These are phyloP conservation scores for Calonectria pauciramosa DNA, from an alignment of 2,329 filamentous ascomycete genomes.

Conservation along the genomic window DNA sequence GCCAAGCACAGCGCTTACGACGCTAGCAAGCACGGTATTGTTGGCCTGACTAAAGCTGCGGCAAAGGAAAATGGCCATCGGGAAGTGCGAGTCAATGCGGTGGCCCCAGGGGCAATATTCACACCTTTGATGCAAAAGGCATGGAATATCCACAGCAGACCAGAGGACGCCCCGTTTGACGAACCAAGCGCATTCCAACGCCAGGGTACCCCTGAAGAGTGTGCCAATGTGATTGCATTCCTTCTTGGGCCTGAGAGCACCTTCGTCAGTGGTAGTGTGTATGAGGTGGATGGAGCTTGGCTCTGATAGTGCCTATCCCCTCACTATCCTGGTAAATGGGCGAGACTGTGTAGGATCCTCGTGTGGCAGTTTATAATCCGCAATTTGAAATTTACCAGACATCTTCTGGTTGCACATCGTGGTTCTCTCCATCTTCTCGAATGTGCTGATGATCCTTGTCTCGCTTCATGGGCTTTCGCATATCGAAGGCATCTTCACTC, in stretches of 20 bases:
- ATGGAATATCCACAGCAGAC: slow-evolving; percentile 51
- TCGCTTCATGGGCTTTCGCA: slow-evolving; percentile 90
- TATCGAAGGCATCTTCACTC: slow-evolving; percentile 93
- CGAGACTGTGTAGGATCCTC: slow-evolving; percentile 59
- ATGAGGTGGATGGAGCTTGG: slow-evolving; percentile 62
- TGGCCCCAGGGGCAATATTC: slow-evolving; percentile 63
- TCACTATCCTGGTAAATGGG: not conserved
- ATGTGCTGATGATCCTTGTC: slow-evolving; percentile 84
- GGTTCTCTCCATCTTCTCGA: slow-evolving; percentile 83
- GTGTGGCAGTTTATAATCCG: slow-evolving; percentile 11
- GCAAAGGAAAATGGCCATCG: slow-evolving; percentile 57
- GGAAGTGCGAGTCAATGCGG: slow-evolving; percentile 61
- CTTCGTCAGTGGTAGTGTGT: slow-evolving; percentile 55
- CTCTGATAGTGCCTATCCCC: slow-evolving; percentile 36
- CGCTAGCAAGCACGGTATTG: slow-evolving; percentile 55
- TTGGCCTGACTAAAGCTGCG: slow-evolving; percentile 53
- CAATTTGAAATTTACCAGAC: slow-evolving; percentile 74
- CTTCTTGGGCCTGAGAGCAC: slow-evolving; percentile 53
- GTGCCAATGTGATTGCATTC: slow-evolving; percentile 52
- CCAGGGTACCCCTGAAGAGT: slow-evolving; percentile 57
- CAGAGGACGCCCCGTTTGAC: slow-evolving; percentile 56
- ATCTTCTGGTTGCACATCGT: slow-evolving; percentile 84
- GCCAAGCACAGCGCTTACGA: slow-evolving; percentile 54
- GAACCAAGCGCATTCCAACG: slow-evolving; percentile 59
- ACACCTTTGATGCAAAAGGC: slow-evolving; percentile 64